Evolutionary conservation across 148 eudicot species (phyloP), one percentile per base, ranked within the genome.

Genomic region (Diospyros lotus): DNA sequence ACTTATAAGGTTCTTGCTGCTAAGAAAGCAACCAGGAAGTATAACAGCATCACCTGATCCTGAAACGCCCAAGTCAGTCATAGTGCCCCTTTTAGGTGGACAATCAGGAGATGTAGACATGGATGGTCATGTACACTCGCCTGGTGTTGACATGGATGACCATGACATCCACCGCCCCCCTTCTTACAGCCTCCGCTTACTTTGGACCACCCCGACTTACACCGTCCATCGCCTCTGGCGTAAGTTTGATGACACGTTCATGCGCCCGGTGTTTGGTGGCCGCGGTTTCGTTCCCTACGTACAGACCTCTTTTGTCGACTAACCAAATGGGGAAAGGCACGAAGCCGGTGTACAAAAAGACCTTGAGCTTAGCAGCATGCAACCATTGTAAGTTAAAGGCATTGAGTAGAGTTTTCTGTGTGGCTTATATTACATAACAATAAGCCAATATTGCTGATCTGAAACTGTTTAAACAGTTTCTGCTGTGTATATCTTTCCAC

Each of bases 261-360:
- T 90, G 94, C 85, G 94, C 1, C 94, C 94, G 18, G 83, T 90
- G 55, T 90, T 90, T 80, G 94, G 94, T 59, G 94, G 94, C 14
- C 85, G 94, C 8, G 94, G 94, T 38, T 90, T 90, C 46, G 94
- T 90, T 69, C 91, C 91, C 38, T 84, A 18, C 46, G 87, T 28
- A 28, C 28, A 28, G 28, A 28, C 89, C 88, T 0, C 83, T 91
- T 66, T 86, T 91, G 28, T 88, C 68, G 5, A 88, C 64, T 17
- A 71, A 10, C 7, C 18, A 7, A 44, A 66, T 45, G 51, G n/a
- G 54, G n/a, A 54, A 9, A 45, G 41, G 14, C 9, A 11, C 3
- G 11, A 6, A 46, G 17, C 58, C 17, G n/a, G 4, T 58, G 59
- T 41, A 54, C 73, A 70, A 58, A 70, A 51, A 38, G 6, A 53